Evolutionary conservation across 495 filamentous ascomycete genomes (phyloP).

Genomic region (Staphylotrichum tortipilum): DNA sequence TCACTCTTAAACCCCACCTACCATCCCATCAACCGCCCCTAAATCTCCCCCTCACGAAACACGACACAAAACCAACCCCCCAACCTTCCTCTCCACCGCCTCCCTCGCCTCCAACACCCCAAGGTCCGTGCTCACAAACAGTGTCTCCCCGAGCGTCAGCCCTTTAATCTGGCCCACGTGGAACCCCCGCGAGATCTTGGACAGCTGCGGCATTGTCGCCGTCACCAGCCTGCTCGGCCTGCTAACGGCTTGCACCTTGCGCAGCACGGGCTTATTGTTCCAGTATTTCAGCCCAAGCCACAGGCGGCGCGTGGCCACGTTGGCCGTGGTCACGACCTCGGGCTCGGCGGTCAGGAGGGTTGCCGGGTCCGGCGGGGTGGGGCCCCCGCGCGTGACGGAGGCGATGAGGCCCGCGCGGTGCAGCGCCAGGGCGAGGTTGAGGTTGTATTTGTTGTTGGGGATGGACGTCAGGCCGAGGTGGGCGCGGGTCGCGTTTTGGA

Average conservation of each 20-base stretch:
- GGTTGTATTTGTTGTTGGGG: conserved; percentile 71
- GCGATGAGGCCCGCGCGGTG: conserved; percentile 77
- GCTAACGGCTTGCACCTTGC: conserved; percentile 57
- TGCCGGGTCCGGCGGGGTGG: conserved; percentile 52
- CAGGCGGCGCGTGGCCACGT: conserved; percentile 66
- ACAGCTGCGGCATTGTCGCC: conserved; percentile 52
- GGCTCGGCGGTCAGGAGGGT: conserved; percentile 40
- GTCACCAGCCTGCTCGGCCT: conserved; percentile 69
- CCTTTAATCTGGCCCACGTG: conserved; percentile 57
- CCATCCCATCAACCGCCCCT: conserved; percentile 2
- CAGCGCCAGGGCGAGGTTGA: conserved; percentile 63
- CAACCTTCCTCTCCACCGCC: conserved; percentile 74
- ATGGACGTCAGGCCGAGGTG: conserved; percentile 82
- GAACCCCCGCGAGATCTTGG: conserved; percentile 56
- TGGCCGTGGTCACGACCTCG: conserved; percentile 64
- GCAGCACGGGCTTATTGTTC: conserved; percentile 76
- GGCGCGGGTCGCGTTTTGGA: conserved; percentile 85
- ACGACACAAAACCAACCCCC: conserved; percentile 75
- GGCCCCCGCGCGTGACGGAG: conserved; percentile 70
- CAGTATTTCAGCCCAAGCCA: conserved; percentile 95
- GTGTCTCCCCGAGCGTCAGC: conserved; percentile 70
- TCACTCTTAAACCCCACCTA: neutral
- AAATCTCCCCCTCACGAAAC: conserved; percentile 35
- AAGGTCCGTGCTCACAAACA: conserved; percentile 70
- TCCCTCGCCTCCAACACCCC: conserved; percentile 83